These are phyloP conservation scores for Prototheca stagnorum DNA, from an alignment of 163 green algal species.

Conservation along the genomic window DNA sequence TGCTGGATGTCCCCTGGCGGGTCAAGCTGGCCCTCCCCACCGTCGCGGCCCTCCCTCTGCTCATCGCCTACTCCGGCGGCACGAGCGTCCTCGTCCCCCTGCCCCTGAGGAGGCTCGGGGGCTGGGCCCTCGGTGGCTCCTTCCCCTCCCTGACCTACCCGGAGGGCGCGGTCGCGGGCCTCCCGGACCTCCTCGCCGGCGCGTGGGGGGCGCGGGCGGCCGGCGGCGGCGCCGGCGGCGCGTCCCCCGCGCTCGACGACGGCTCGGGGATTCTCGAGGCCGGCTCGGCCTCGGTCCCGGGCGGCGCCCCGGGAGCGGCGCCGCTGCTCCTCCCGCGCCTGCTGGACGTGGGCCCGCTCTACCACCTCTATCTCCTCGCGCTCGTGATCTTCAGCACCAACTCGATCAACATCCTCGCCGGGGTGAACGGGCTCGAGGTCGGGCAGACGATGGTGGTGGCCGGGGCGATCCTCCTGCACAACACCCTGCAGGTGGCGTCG, in stretches of 20 bases:
- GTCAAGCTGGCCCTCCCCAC: constrained; percentile 89
- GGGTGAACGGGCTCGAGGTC: constrained; percentile 87
- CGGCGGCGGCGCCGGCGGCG: too few relatives aligned
- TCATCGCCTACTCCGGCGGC: constrained; percentile 73
- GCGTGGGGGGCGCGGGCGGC: too few relatives aligned
- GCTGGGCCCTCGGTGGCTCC: too few relatives aligned
- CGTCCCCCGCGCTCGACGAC: too few relatives aligned
- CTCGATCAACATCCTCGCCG: constrained; percentile 95
- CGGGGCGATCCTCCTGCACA: constrained; percentile 65
- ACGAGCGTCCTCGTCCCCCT: constrained; percentile 79
- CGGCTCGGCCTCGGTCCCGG: too few relatives aligned
- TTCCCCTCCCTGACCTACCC: constrained; percentile 48
- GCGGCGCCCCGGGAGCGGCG: too few relatives aligned
- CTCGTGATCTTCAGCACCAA: constrained; percentile 96
- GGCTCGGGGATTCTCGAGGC: constrained; percentile 70
- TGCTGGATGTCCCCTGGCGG: constrained; percentile 94
- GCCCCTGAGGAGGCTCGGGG: constrained; percentile 41
- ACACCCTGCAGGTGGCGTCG: constrained; percentile 39
- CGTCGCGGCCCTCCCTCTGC: constrained; percentile 73
- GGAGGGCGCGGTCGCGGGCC: too few relatives aligned
- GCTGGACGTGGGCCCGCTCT: constrained; percentile 11
- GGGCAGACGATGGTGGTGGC: constrained; percentile 89
- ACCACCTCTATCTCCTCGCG: constrained; percentile 65
- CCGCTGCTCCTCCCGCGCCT: background rate
- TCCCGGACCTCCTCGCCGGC: too few relatives aligned